Percentiles rank a stretch among this genome's conserved stretches.
phyloP scores from a whole-genome alignment of 176 grass and related monocot genomes.

The Stipa capillata region DNA sequence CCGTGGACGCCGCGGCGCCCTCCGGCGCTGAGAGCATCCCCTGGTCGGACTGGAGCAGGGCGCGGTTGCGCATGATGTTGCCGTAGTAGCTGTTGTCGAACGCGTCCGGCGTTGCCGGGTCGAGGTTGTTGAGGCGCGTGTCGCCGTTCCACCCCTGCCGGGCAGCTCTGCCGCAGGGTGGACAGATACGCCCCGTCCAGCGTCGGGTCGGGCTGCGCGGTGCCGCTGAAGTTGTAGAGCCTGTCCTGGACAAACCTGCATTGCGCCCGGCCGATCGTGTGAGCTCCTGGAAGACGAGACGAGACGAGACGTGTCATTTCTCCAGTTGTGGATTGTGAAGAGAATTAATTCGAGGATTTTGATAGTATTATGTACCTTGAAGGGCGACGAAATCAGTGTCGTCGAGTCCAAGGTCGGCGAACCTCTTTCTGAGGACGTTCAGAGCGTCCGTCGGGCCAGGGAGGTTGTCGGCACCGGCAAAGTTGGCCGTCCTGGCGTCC shows the following conservation, averaged over 20 bases:
- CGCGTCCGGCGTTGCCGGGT: conserved; percentile 39
- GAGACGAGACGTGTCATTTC: neutral
- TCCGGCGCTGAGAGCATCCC: conserved; percentile 37
- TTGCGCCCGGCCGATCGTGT: conserved; percentile 69
- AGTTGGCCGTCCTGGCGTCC: conserved; percentile 47
- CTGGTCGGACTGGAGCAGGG: conserved; percentile 68
- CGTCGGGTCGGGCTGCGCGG: conserved; percentile 38
- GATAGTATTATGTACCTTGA: conserved; percentile 62
- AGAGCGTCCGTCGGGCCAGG: conserved; percentile 35
- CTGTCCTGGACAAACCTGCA: conserved; percentile 40
- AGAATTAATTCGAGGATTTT: neutral
- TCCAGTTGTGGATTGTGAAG: too few relatives aligned
- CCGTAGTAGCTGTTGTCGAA: conserved; percentile 74
- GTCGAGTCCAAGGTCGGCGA: conserved; percentile 43
- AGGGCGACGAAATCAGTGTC: conserved; percentile 62
- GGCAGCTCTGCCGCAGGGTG: conserved; percentile 34
- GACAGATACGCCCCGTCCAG: conserved; percentile 34
- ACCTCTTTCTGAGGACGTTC: conserved; percentile 33
- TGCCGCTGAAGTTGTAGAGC: conserved; percentile 53
- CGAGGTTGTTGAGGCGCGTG: conserved; percentile 40
- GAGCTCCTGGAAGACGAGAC: conserved; percentile 41
- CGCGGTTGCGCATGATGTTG: conserved; percentile 35
- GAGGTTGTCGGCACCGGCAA: conserved; percentile 27
- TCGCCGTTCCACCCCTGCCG: neutral
- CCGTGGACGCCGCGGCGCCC: conserved; percentile 24